Base-by-base conservation (phyloP, 345 rosid species). In the Crucihimalaya himalaica region DNA sequence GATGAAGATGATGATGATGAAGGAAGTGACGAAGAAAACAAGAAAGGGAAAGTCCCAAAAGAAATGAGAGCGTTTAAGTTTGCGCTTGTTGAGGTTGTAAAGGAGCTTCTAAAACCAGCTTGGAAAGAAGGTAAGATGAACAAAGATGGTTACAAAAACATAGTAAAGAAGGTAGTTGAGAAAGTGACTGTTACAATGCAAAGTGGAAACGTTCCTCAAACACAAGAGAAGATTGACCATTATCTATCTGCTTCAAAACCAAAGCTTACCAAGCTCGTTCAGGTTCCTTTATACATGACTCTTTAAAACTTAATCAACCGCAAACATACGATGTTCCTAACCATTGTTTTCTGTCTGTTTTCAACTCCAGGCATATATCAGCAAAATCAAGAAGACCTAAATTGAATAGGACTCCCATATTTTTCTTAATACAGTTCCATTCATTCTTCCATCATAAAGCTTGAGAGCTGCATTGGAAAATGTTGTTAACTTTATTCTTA, bases 151-250 rank as follows among this genome's bases (percentile, higher is more conserved):
- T 92, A 92, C 86, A 95, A 92, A 81, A 87, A 83, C 82, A 86
- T 90, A 61, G 99, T 92, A 70, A 95, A 92, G 94, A 95, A 92
- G 71, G 96, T 86, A 25, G 97, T 90, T 12, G 97, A 90, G 75
- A 95, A 95, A 82, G 99, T 95, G 60, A 92, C 87, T 15, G 82
- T 83, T 16, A 76, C 97, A 6, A 68, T 95, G 82, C 93, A 88
- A 80, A 90, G 76, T 63, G 78, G 84, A 46, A 88, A 71, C 78
- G 73, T 95, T 74, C 99, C 98, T 73, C 96, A 87, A 80, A 90
- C 99, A 5, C 94, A 79, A 60, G 99, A 95, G 73, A 92, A 90
- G 70, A 90, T 90, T 60, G 94, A 92, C 39, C 92, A 85, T 27
- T 95, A 92, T 80, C 83, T 95, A 63, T 83, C 96, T 2, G 74